These are phyloP conservation scores for Candida methanosorbosa DNA, from an alignment of 805 yeast species.

Conservation along the genomic window DNA sequence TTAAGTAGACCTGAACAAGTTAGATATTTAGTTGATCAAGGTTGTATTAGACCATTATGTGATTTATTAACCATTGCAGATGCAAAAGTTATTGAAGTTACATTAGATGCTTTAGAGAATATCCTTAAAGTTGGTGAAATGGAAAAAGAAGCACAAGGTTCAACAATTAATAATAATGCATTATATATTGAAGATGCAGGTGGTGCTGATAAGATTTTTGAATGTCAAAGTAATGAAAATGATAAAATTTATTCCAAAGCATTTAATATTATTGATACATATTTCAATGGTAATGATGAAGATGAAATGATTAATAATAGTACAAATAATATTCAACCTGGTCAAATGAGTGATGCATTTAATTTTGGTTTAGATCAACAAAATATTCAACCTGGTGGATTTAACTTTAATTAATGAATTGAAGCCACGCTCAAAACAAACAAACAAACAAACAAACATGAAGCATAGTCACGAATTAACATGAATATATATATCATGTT, in stretches of 20 bases:
- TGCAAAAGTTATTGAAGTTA: constrained; percentile 85
- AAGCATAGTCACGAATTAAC: no score
- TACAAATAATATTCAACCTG: constrained; percentile 64
- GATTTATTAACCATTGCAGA: constrained; percentile 86
- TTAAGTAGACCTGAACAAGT: constrained; percentile 87
- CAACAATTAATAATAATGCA: constrained; percentile 76
- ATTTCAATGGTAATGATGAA: constrained; percentile 72
- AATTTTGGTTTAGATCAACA: constrained; percentile 71
- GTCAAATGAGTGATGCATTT: constrained; percentile 68
- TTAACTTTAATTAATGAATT: constrained; percentile 42
- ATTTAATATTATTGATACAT: constrained; percentile 80
- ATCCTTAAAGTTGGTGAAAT: constrained; percentile 90
- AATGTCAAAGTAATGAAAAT: constrained; percentile 85
- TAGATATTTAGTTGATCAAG: constrained; percentile 86
- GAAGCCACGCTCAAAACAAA: no score
- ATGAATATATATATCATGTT: no score
- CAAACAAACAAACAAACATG: no score
- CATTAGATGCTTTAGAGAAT: constrained; percentile 91
- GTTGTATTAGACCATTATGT: constrained; percentile 95
- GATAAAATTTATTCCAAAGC: constrained; percentile 91
- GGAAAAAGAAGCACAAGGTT: constrained; percentile 71
- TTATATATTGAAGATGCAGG: constrained; percentile 95
- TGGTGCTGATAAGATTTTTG: constrained; percentile 93
- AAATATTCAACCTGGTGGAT: constrained; percentile 39
- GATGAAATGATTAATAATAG: constrained; percentile 53